Percentiles rank a stretch among this genome's conserved stretches.
phyloP scores from a whole-genome alignment of 352 stramenopile genomes.

The Pythium angustatum region DNA sequence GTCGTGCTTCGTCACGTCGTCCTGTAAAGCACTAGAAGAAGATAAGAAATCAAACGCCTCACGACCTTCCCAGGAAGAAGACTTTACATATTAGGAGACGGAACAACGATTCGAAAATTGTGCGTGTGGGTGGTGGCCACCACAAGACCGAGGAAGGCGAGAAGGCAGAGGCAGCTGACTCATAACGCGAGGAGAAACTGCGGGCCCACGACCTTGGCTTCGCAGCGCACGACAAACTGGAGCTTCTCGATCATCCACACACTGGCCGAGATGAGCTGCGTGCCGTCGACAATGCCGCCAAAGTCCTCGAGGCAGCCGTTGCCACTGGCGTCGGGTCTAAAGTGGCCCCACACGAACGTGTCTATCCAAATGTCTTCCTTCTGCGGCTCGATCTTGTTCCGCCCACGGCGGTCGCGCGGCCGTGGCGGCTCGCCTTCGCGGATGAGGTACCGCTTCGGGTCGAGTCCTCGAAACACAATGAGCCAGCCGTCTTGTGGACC shows the following conservation, averaged over 20 bases:
- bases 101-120: too few species aligned
- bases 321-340: slow-evolving; percentile 42
- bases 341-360: slow-evolving; percentile 72
- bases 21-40: too few species aligned
- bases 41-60: too few species aligned
- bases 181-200: slow-evolving; percentile 33
- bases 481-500: slow-evolving; percentile 40
- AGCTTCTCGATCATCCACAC: slow-evolving; percentile 80
- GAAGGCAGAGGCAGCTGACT: neutral
- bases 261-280: slow-evolving; percentile 48
- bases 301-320: slow-evolving; percentile 59
- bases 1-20: too few species aligned
- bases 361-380: slow-evolving; percentile 67
- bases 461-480: slow-evolving; percentile 56
- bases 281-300: slow-evolving; percentile 60
- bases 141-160: too few species aligned
- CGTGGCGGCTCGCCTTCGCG: slow-evolving; percentile 46
- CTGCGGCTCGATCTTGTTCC: slow-evolving; percentile 47
- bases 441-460: slow-evolving; percentile 56
- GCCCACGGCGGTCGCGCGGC: slow-evolving; percentile 54
- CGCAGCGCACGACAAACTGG: slow-evolving; percentile 60
- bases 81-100: too few species aligned
- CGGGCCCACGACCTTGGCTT: slow-evolving; percentile 50
- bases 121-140: too few species aligned
- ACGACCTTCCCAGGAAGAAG: too few species aligned